Conservation (phyloP, 2,329 filamentous ascomycete species). For the Chaetomium sp. region DNA sequence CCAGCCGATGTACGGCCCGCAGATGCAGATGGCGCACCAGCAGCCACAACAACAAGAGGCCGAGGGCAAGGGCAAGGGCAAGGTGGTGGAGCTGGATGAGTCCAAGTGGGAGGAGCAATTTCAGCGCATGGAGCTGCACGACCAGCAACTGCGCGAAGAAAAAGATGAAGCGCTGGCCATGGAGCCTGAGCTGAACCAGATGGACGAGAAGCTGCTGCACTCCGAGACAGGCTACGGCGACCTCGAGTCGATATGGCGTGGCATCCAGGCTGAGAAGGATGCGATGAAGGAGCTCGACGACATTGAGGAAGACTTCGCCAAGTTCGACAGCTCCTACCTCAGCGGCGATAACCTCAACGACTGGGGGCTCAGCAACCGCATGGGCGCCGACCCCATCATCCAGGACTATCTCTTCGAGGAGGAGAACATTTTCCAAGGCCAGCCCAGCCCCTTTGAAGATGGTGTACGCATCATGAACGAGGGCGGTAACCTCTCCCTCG, state of each 20-base stretch:
- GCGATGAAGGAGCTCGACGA: slow-evolving; percentile 72
- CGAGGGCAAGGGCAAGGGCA: slow-evolving; percentile 78
- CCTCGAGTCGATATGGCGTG: slow-evolving; percentile 87
- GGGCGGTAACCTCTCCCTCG: slow-evolving; percentile 90
- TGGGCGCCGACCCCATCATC: slow-evolving; percentile 71
- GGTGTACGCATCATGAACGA: slow-evolving; percentile 91
- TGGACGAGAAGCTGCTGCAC: slow-evolving; percentile 68
- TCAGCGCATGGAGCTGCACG: slow-evolving; percentile 76
- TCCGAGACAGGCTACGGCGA: slow-evolving; percentile 78
- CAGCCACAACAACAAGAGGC: slow-evolving; percentile 49
- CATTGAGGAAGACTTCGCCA: slow-evolving; percentile 63
- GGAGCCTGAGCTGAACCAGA: slow-evolving; percentile 82
- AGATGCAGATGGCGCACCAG: slow-evolving; percentile 46
- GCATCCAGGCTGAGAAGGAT: slow-evolving; percentile 75
- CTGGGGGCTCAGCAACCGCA: slow-evolving; percentile 66
- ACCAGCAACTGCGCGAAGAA: slow-evolving; percentile 54
- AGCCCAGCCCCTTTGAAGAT: slow-evolving; percentile 83
- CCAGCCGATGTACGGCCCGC: slow-evolving; percentile 45
- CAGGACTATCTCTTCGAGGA: slow-evolving; percentile 95
- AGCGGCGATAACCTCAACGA: slow-evolving; percentile 54
- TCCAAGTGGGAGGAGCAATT: slow-evolving; percentile 97
- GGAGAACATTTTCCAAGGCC: slow-evolving; percentile 82
- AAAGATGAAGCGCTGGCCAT: slow-evolving; percentile 69
- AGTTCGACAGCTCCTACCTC: slow-evolving; percentile 61
- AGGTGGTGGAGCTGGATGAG: slow-evolving; percentile 92